These are phyloP conservation scores for Hypoxylon intermedium DNA, from an alignment of 495 filamentous ascomycete species.

Conservation along the genomic window DNA sequence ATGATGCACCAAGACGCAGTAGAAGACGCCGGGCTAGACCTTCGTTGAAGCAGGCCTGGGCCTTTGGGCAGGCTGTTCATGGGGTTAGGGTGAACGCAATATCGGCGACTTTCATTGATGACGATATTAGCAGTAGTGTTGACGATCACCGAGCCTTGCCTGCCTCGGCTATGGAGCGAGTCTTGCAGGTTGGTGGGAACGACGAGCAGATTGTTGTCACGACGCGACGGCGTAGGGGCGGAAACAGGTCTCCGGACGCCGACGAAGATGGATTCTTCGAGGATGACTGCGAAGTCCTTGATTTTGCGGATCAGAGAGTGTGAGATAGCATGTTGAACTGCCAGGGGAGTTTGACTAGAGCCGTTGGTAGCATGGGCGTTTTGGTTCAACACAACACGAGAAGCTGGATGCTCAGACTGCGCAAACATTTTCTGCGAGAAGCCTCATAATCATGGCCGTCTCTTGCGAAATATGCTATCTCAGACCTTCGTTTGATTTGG, in stretches of 20 bases:
- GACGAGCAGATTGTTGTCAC: slow-evolving; percentile 80
- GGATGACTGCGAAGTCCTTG: slow-evolving; percentile 90
- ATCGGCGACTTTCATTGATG: slow-evolving; percentile 56
- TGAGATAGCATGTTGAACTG: slow-evolving; percentile 49
- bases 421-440: slow-evolving; percentile 13
- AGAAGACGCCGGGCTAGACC: slow-evolving; percentile 27
- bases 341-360: slow-evolving; percentile 21
- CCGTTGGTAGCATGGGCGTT: slow-evolving; percentile 23
- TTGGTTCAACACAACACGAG: slow-evolving; percentile 23
- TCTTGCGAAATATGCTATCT: slow-evolving; percentile 24
- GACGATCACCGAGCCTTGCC: slow-evolving; percentile 60
- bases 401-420: slow-evolving; percentile 33
- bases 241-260: slow-evolving; percentile 51
- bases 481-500: slow-evolving; percentile 29
- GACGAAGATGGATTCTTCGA: slow-evolving; percentile 90
- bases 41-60: slow-evolving; percentile 58
- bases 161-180: slow-evolving; percentile 62
- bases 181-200: slow-evolving; percentile 68
- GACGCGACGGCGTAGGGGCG: slow-evolving; percentile 71
- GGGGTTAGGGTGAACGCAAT: slow-evolving; percentile 69
- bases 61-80: slow-evolving; percentile 71
- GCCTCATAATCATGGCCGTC: slow-evolving; percentile 5
- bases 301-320: slow-evolving; percentile 86
- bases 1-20: slow-evolving; percentile 31
- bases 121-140: slow-evolving; percentile 60